These are phyloP conservation scores for Ophiognomonia clavigignenti-juglandacearum DNA, from an alignment of 2,329 filamentous ascomycete genomes.

Conservation along the genomic window DNA sequence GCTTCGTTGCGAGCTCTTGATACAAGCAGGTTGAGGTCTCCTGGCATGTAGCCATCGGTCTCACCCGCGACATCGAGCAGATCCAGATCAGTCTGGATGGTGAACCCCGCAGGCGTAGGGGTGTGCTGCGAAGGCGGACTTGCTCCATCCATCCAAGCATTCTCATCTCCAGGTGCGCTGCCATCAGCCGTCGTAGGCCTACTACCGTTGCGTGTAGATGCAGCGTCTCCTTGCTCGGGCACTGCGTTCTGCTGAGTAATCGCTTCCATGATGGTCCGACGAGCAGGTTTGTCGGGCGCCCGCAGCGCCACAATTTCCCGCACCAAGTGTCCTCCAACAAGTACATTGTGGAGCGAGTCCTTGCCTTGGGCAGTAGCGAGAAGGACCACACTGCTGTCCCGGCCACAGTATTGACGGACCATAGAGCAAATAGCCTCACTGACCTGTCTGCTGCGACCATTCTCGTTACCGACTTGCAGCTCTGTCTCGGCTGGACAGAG, in stretches of 20 bases:
- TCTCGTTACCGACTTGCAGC: conserved; percentile 87
- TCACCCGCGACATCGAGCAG: conserved; percentile 89
- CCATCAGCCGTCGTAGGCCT: conserved; percentile 54
- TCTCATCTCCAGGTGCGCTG: conserved; percentile 42
- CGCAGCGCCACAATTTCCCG: conserved; percentile 86
- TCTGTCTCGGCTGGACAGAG: conserved; percentile 93
- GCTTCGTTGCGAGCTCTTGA: conserved; percentile 87
- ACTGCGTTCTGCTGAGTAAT: conserved; percentile 57
- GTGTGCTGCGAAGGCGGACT: conserved; percentile 47
- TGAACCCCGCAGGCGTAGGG: conserved; percentile 55
- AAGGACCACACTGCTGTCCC: conserved; percentile 76
- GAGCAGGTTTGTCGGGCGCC: conserved; percentile 86
- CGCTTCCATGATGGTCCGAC: conserved; percentile 77
- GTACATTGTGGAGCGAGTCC: conserved; percentile 83
- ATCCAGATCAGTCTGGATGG: conserved; percentile 73
- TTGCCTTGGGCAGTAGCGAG: conserved; percentile 91
- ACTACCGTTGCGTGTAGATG: conserved; percentile 39
- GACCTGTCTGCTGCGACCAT: conserved; percentile 85
- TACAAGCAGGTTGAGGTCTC: conserved; percentile 81
- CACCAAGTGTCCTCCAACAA: conserved; percentile 87
- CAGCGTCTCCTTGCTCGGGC: conserved; percentile 30
- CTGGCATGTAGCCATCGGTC: conserved; percentile 97
- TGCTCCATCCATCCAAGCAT: conserved; percentile 71
- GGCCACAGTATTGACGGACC: conserved; percentile 76
- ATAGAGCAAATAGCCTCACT: conserved; percentile 84